These are phyloP conservation scores for Trypanosoma vivax DNA, from an alignment of 208 protist genomes.

Conservation along the genomic window DNA sequence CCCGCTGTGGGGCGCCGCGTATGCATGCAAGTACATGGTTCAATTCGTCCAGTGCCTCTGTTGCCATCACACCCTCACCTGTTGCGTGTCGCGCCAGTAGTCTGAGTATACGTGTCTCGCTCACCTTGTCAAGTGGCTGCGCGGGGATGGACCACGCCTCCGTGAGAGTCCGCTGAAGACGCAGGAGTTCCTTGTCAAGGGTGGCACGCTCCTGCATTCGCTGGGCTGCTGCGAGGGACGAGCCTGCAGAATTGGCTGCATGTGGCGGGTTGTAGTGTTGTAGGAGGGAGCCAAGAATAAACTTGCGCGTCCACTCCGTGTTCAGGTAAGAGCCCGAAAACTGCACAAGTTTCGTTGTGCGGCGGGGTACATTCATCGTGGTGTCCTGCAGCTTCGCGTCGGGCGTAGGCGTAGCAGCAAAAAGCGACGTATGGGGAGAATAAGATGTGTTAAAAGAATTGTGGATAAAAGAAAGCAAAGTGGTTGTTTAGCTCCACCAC, in stretches of 20 bases:
- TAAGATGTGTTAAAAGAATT: background rate
- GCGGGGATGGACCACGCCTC: slow-evolving; percentile 56
- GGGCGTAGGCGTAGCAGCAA: background rate
- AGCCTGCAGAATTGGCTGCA: background rate
- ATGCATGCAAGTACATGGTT: slow-evolving; percentile 37
- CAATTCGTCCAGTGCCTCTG: slow-evolving; percentile 50
- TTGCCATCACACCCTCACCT: slow-evolving; percentile 54
- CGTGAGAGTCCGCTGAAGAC: slow-evolving; percentile 47
- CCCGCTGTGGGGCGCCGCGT: slow-evolving; percentile 28
- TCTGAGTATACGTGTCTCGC: slow-evolving; percentile 65
- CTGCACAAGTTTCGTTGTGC: slow-evolving; percentile 22
- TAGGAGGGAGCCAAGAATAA: slow-evolving; percentile 73
- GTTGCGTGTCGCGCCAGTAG: slow-evolving; percentile 67
- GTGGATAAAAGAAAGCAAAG: background rate
- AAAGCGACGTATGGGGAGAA: too few relatives aligned
- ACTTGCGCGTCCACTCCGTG: slow-evolving; percentile 56
- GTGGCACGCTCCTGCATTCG: slow-evolving; percentile 1
- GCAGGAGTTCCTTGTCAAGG: slow-evolving; percentile 44
- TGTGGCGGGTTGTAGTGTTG: slow-evolving; percentile 49
- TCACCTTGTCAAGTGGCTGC: slow-evolving; percentile 51
- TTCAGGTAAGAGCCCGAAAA: slow-evolving; percentile 66
- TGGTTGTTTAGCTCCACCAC: background rate
- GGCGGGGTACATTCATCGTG: slow-evolving; percentile 5
- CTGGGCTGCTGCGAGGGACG: background rate
- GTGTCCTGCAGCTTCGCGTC: background rate